Base-by-base conservation (phyloP, 768 basidiomycete genomes). In the Leccinum imitatum region DNA sequence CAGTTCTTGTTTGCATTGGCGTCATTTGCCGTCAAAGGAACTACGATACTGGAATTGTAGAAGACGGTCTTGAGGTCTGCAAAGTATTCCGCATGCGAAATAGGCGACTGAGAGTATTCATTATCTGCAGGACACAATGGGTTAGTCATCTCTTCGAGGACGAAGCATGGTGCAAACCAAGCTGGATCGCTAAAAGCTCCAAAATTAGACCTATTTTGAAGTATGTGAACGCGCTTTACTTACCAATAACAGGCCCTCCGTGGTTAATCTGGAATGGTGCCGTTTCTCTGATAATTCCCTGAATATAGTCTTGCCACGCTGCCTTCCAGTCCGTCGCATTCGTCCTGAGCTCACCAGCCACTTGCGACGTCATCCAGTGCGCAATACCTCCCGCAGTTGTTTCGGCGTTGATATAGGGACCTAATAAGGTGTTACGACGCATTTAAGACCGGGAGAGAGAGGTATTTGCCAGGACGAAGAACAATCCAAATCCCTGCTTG, bases 1-100 rank as follows among this genome's bases (percentile, higher is more conserved):
- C 87, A 92, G 61, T 87, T 87, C 56, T 68, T 67, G 4, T 76
- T 78, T 70, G 80, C 66, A 2, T 81, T 82, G 0, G 86, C 82
- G 65, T 91, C 90, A 57, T 91, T 91, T 72, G 87, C 89, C 0
- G 89, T 90, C 60, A 90, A 71, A 37, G 87, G 89, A 33, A 91
- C 85, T 15, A 83, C 84, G 48, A 91, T 85, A 11, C 77, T 73
- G 1, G 84, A 84, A 41, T 77, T 69, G 41, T 76, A 78, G 68
- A 86, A 88, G 8, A 77, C 81, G 6, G 70, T 73, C 68, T 89
- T 80, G 3, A 92, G 79, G 39, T 89, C 78, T 3, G 65, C 78
- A 54, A 91, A 91, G 70, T 91, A 90, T 63, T 82, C 79, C 63
- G 80, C 67, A 62, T 73, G 72, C 27, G 77, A 69, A 9, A 72